Evolutionary conservation across 2,329 filamentous ascomycete genomes (phyloP).

Genomic region (Cladosporium halotolerans): DNA sequence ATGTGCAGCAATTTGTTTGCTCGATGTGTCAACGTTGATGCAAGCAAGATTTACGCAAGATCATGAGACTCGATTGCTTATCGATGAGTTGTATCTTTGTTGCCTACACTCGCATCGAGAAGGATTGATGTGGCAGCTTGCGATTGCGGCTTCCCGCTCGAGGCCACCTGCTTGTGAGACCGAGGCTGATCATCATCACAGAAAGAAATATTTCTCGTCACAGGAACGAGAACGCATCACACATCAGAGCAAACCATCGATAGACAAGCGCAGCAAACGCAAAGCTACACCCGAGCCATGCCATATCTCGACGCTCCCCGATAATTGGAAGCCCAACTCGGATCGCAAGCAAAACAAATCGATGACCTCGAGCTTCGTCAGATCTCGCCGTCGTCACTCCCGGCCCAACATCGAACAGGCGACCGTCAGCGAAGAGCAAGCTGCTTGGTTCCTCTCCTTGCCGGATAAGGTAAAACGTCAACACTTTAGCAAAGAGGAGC

Average conservation of each 20-base stretch:
- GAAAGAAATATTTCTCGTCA: constrained; percentile 65
- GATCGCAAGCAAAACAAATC: constrained; percentile 15
- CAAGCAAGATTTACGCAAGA: neutral
- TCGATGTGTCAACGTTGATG: constrained; percentile 2
- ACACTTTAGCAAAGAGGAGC: constrained; percentile 67
- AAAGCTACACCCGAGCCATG: constrained; percentile 11
- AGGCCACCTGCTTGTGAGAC: no score
- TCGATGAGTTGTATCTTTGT: no score
- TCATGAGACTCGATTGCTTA: no score
- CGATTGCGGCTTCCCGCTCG: no score
- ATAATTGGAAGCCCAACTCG: constrained; percentile 11
- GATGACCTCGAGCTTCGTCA: constrained; percentile 21
- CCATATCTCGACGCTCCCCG: constrained; percentile 10
- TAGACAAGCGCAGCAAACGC: constrained; percentile 16
- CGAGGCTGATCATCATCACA: constrained; percentile 23
- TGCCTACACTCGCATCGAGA: no score
- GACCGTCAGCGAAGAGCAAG: constrained; percentile 22
- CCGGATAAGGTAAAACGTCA: constrained; percentile 67
- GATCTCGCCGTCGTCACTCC: constrained; percentile 5
- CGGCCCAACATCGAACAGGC: constrained; percentile 28
- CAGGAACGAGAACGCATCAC: constrained; percentile 64
- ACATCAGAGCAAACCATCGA: constrained; percentile 37
- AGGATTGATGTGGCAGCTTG: no score
- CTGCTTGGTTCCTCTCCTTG: constrained; percentile 58
- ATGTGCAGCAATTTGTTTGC: constrained; percentile 7